Evolutionary conservation across 2,329 filamentous ascomycete species (phyloP), one percentile per base, ranked within the genome.

Genomic region (Diatrype stigma): DNA sequence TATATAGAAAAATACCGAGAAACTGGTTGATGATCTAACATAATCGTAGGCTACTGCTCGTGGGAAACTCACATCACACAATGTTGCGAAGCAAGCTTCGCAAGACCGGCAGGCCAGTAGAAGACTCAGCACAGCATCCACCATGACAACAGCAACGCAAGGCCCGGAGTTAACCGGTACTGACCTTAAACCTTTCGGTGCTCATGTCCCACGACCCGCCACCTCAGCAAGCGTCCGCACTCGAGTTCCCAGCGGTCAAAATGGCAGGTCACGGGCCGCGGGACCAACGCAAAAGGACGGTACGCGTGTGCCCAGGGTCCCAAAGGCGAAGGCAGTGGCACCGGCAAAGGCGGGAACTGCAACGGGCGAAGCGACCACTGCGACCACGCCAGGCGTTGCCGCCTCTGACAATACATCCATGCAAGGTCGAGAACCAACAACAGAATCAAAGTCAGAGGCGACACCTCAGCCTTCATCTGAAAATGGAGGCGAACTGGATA

Each of bases 51-150:
- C 71, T 32, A 53, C 61, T 22, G 63, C 65, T 50, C 69, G 68
- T 23, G 66, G 65, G 12, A 65, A 65, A 37, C 60, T 67, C 3
- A 60, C 62, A 52, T 37, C 34, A 16, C 23, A 67, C 59, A 50
- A 59, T 60, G 38, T n/a, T n/a, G n/a, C n/a, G 56, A 28, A 48
- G 58, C 30, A 60, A 65, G 50, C 52, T 53, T 48, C 51, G 11
- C n/a, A n/a, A n/a, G n/a, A n/a, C 66, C 70, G 56, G 50, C 70
- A 70, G 35, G 54, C 69, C 6, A 71, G 66, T 49, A 72, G 79
- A 48, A 77, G 80, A 40, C 71, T 79, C 67, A 82, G 79, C 60
- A 69, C 69, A 46, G 69, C 76, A 48, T 75, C 77, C 45, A 66
- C 69, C 1, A 60, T 70, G 14, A 48, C 66, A 8, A 61, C 65